phyloP scores from a whole-genome alignment of 169 alveolate species.

The Cryptosporidium baileyi region DNA sequence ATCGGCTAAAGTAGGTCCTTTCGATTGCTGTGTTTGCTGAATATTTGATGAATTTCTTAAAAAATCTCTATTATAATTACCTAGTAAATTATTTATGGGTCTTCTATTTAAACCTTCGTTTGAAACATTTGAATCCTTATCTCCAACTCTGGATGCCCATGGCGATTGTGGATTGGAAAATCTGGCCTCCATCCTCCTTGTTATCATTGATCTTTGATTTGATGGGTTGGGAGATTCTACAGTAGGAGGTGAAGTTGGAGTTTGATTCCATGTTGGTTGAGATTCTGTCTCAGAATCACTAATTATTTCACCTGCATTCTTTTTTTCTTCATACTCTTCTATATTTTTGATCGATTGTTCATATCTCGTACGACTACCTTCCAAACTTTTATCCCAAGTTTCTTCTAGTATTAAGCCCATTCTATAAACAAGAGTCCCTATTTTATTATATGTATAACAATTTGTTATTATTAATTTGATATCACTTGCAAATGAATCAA shows the following conservation, averaged over 20 bases:
- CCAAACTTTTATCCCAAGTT: slow-evolving; percentile 64
- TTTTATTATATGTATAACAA: slow-evolving; percentile 87
- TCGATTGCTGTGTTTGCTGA: not conserved
- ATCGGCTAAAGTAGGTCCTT: slow-evolving; percentile 61
- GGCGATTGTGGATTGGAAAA: slow-evolving; percentile 26
- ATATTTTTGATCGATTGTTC: slow-evolving; percentile 40
- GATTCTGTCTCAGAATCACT: slow-evolving; percentile 65
- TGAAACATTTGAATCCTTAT: not conserved
- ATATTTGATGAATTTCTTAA: not conserved
- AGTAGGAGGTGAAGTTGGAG: slow-evolving; percentile 65
- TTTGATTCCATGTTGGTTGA: slow-evolving; percentile 35
- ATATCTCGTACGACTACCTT: slow-evolving; percentile 38
- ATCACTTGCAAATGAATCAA: slow-evolving; percentile 86
- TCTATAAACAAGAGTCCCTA: slow-evolving; percentile 61
- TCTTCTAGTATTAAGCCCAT: slow-evolving; percentile 65
- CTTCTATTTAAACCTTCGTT: slow-evolving; percentile 5
- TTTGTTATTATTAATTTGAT: slow-evolving; percentile 85
- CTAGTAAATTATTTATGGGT: not conserved
- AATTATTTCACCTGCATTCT: slow-evolving; percentile 38
- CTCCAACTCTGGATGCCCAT: slow-evolving; percentile 6
- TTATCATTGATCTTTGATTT: slow-evolving; percentile 62
- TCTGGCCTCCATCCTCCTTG: slow-evolving; percentile 68
- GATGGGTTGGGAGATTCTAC: slow-evolving; percentile 55
- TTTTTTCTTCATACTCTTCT: slow-evolving; percentile 54
- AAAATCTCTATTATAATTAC: not conserved